Conservation (phyloP, 495 filamentous ascomycete species). For the Lichenothelia convexa region DNA sequence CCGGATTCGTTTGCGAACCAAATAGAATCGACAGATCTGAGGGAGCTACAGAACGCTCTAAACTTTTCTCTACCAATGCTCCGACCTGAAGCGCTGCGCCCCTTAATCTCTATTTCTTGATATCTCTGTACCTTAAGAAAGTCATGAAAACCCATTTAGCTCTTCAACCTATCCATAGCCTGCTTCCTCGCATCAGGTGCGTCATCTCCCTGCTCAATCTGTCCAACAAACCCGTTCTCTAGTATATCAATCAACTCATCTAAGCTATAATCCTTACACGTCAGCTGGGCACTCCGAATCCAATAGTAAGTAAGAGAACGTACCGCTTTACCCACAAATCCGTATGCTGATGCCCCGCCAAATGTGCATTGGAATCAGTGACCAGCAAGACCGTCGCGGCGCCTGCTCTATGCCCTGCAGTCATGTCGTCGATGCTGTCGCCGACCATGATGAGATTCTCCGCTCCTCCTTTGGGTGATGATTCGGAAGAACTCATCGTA, state of each 20-base stretch:
- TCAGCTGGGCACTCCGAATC: too few species aligned
- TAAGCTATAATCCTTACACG: slow-evolving; percentile 6
- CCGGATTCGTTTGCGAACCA: too few species aligned
- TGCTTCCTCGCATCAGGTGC: slow-evolving; percentile 5
- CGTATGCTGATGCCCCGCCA: slow-evolving; percentile 61
- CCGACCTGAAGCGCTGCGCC: too few species aligned
- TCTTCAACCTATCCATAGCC: neutral
- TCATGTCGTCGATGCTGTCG: slow-evolving; percentile 88
- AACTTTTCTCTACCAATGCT: too few species aligned
- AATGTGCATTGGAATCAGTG: slow-evolving; percentile 58
- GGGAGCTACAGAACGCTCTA: too few species aligned
- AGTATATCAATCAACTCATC: slow-evolving; percentile 20
- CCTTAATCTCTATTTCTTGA: too few species aligned
- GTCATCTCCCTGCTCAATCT: slow-evolving; percentile 6
- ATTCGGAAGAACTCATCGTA: too few species aligned
- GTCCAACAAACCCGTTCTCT: slow-evolving; percentile 13
- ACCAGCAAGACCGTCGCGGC: slow-evolving; percentile 76
- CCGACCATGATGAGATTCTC: slow-evolving; percentile 47
- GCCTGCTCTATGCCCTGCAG: slow-evolving; percentile 65
- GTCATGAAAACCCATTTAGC: too few species aligned
- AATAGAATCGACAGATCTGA: too few species aligned
- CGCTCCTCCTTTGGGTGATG: slow-evolving; percentile 1
- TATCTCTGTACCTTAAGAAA: too few species aligned
- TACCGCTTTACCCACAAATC: slow-evolving; percentile 28
- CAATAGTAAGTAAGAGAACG: too few species aligned